Base-by-base conservation (phyloP, 2,329 filamentous ascomycete species). In the Sporothrix humicola region DNA sequence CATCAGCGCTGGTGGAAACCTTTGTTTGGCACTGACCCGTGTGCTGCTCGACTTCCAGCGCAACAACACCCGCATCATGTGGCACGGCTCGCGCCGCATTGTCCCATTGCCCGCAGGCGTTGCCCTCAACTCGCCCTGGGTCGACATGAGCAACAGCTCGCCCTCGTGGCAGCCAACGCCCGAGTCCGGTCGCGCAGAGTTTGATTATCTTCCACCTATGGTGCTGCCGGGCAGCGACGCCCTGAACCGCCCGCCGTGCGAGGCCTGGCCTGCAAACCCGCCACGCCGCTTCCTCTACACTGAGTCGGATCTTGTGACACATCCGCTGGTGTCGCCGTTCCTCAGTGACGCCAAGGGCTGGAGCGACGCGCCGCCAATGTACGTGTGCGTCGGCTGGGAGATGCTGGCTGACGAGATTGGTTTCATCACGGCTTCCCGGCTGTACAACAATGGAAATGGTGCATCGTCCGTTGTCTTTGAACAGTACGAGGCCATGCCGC, bases 401-500 rank as follows among this genome's bases (percentile, higher is more conserved):
- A 86, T 91, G 77, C 84, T 95, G 10, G 84, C 87, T 0, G 92
- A 93, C 79, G 92, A 94, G 80, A 86, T 85, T 74, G 86, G 85
- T 76, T 88, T 88, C 71, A 79, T 93, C 1, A 91, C 90, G 0
- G 91, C 90, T 0, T 81, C 83, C 56, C 85, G 86, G 54, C 83
- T 92, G 12, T 83, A 69, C 73, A 72, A 72, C 50, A 44, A 84
- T 17, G 76, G 78, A 8, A 87, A 92, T 63, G 89, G 88, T 5
- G 91, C 91, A 0, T 90, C 91, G 0, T 79, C 78, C 0, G 87
- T 95, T 0, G 84, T 88, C 3, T 92, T 90, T 78, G 89, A 93
- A 79, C 88, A 93, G 81, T 96, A 90, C 79, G 90, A 94, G 80
- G 91, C 89, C 2, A 95, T 95, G 93, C 92, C 93, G 72, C 93